A percentile compares a stretch with the other conserved stretches of the same genome.
phyloP scores from a whole-genome alignment of 139 green algal species.

The Chlorella sp. region DNA sequence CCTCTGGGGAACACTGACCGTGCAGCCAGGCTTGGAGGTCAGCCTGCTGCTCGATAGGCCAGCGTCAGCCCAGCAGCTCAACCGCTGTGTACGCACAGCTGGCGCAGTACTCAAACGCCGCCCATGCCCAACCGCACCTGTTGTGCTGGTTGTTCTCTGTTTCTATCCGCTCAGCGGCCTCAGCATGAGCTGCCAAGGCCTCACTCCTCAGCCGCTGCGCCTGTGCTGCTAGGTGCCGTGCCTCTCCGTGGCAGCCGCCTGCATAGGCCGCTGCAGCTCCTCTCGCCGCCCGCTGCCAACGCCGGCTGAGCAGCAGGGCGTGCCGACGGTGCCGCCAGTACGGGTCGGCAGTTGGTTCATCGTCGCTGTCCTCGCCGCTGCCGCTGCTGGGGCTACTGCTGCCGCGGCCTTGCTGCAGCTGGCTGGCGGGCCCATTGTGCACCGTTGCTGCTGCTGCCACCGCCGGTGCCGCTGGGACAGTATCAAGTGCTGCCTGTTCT shows the following conservation, averaged over 20 bases:
- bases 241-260: slow-evolving; percentile 7
- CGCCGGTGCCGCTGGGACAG: not conserved
- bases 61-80: too few species aligned
- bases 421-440: not conserved
- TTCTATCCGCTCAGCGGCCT: slow-evolving; percentile 40
- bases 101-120: too few species aligned
- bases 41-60: too few species aligned
- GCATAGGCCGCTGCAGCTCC: slow-evolving; percentile 13
- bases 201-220: slow-evolving; percentile 27
- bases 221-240: slow-evolving; percentile 23
- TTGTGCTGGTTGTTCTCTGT: slow-evolving; percentile 37
- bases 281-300: not conserved
- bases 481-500: not conserved
- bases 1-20: too few species aligned
- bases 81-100: too few species aligned
- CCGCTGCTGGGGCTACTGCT: too few species aligned
- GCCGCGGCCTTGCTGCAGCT: not conserved
- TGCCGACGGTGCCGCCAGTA: slow-evolving; percentile 3
- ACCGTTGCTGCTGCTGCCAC: not conserved
- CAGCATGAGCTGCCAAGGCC: slow-evolving; percentile 35
- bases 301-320: slow-evolving; percentile 11
- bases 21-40: too few species aligned
- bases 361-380: not conserved
- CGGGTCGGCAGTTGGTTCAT: not conserved
- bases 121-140: slow-evolving; percentile 1